A percentile compares a stretch with the other conserved stretches of the same genome.
Conservation (phyloP, 1,284 basidiomycete genomes). For the Rhodofomes roseus region DNA sequence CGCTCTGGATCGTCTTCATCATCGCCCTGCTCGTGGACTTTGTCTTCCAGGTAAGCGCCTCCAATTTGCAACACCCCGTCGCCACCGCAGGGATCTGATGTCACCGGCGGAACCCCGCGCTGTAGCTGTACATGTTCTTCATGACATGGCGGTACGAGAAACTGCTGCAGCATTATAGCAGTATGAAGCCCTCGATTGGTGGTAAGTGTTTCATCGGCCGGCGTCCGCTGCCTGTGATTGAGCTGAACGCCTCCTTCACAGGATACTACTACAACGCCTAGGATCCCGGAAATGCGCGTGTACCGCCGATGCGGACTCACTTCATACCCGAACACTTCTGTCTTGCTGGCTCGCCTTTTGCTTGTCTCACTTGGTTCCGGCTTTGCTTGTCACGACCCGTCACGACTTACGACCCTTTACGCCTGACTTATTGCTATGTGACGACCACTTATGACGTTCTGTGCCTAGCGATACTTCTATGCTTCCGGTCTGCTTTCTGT, state of each 20-base stretch:
- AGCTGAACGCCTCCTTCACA: constrained; percentile 19
- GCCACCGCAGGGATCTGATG: constrained; percentile 3
- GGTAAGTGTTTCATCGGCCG: constrained; percentile 34
- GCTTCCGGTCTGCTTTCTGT: neutral
- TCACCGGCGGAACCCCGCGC: constrained; percentile 12
- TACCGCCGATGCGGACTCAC: constrained; percentile 6
- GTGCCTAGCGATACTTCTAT: neutral
- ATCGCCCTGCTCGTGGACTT: constrained; percentile 63
- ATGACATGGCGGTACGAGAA: constrained; percentile 69
- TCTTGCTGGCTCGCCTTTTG: constrained; percentile 1
- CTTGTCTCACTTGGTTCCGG: constrained; percentile 6
- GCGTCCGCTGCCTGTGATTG: constrained; percentile 6
- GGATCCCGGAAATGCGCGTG: constrained; percentile 11
- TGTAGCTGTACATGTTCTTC: constrained; percentile 70
- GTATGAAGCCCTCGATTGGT: constrained; percentile 63
- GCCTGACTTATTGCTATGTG: constrained; percentile 23
- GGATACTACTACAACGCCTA: constrained; percentile 30
- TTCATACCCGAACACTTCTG: constrained; percentile 9
- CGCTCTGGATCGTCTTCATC: constrained; percentile 67
- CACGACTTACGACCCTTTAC: constrained; percentile 22
- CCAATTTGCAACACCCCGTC: constrained; percentile 8
- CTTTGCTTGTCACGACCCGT: constrained; percentile 21
- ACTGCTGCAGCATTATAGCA: constrained; percentile 60
- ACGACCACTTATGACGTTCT: constrained; percentile 6
- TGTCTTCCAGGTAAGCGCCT: constrained; percentile 56